Evolutionary conservation across 352 stramenopile species (phyloP), one percentile per base, ranked within the genome.

Genomic region (Globisporangium yorkense): DNA sequence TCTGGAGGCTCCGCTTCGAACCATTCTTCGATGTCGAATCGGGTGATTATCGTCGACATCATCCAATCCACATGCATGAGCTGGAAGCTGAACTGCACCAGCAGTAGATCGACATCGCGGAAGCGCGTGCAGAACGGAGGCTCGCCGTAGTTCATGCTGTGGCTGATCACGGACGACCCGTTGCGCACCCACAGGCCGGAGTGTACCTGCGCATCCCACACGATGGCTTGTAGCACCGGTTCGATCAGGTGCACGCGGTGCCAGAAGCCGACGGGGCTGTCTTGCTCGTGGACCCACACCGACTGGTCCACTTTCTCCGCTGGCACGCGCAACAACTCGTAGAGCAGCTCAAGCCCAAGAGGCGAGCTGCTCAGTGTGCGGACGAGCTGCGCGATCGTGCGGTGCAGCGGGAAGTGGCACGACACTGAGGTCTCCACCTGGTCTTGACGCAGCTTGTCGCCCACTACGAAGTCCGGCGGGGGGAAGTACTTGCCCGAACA

Each of bases 81-180:
- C 29, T 85, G 81, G 54, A 92, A 84, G 15, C 78, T 80, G 51
- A 92, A 90, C 57, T 95, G 85, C 16, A 93, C 53, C 44, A 92
- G 62, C 12, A 95, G 64, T 52, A 95, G 69, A 60, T 95, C 85
- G 8, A 93, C 64, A 65, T 95, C 83, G 41, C 85, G 83, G 39
- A 95, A 93, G 9, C 81, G 72, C 53, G 84, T 71, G 59, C 85
- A 95, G 58, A 92, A 95, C 18, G 82, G 82, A n/a, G 85, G 85
- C 50, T 95, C 85, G 10, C 83, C 85, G 59, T 95, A 95, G 61
- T 95, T 95, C 81, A 95, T 93, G 51, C 83, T 95, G 61, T 95
- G 85, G 56, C 92, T 95, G 31, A 92, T 74, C 41, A 95, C 80
- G 5, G 81, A 87, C 62, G 88, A 81, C 1, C 85, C 85, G 58